Base-by-base conservation (phyloP, 2,329 filamentous ascomycete genomes). In the Colletotrichum lini region DNA sequence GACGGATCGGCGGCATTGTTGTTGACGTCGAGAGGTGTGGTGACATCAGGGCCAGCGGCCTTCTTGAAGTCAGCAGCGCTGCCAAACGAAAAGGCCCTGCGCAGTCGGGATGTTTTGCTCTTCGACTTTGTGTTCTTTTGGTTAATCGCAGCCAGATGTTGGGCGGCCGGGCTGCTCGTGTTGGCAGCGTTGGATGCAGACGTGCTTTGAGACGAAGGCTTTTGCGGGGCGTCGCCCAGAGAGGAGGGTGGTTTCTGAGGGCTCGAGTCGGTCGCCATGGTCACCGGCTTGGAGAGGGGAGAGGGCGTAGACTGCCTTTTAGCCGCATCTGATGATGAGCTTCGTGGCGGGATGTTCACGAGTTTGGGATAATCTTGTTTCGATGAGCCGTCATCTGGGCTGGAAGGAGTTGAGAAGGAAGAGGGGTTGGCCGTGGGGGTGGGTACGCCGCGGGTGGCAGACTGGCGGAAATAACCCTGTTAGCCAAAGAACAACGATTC, bases 31-130 rank as follows among this genome's bases (percentile, higher is more conserved):
- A 26, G 1, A n/a, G 50, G 26, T 30, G 59, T 64, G 9, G 62
- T 57, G n/a, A 79, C 72, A 62, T 82, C 83, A 45, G 73, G 60
- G 59, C 79, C 91, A 13, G 91, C 91, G 15, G 91, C 93, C 78
- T 93, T 93, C 73, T 93, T 90, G 58, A 99, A 90, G 79, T 99
- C 96, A 10, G 96, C 94, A 52, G 95, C 94, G 80, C 96, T 98
- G 60, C 96, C 95, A 82, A 99, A 99, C 0, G 96, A 99, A 78
- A 99, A 98, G 0, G 96, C 96, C 76, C 96, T 90, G 66, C 96
- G 91, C 71, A 99, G 86, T 75, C 95, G 89, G 21, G 93, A 95
- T 2, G 93, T 94, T 83, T 98, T 98, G 83, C 92, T 94, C 79
- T 94, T 95, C 74, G 91, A 88, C 79, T 90, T 93, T 38, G 86